Conservation (phyloP, 176 grass and related monocot species). For the Oryza meridionalis region DNA sequence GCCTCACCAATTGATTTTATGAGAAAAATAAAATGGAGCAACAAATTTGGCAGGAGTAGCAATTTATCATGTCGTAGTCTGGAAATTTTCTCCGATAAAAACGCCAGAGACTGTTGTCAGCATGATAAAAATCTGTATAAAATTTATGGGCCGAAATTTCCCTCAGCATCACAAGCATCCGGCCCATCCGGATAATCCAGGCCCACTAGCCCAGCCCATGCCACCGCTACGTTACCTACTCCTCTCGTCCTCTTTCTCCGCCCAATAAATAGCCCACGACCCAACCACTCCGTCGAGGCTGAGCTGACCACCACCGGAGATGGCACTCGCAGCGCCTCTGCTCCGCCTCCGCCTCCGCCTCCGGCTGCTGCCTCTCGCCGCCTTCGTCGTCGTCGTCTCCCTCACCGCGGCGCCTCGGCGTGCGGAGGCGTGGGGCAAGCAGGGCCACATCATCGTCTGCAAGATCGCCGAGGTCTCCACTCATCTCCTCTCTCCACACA, state of each 20-base stretch:
- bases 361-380: slow-evolving; percentile 14
- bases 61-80: background rate
- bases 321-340: background rate
- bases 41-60: background rate
- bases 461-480: slow-evolving; percentile 74
- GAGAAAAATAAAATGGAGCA: too few relatives aligned
- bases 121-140: background rate
- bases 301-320: background rate
- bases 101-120: too few relatives aligned
- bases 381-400: slow-evolving; percentile 38
- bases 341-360: slow-evolving; percentile 22
- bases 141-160: background rate
- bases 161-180: background rate
- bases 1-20: too few relatives aligned
- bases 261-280: background rate
- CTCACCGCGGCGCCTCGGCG: slow-evolving; percentile 26
- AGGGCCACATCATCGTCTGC: slow-evolving; percentile 95
- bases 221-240: background rate
- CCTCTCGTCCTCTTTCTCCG: too few relatives aligned
- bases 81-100: too few relatives aligned
- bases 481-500: background rate
- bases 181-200: background rate
- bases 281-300: background rate
- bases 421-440: slow-evolving; percentile 77
- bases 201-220: background rate